These are phyloP conservation scores for Acanthamoeba royreba DNA, from an alignment of 208 protist genomes.

Conservation along the genomic window DNA sequence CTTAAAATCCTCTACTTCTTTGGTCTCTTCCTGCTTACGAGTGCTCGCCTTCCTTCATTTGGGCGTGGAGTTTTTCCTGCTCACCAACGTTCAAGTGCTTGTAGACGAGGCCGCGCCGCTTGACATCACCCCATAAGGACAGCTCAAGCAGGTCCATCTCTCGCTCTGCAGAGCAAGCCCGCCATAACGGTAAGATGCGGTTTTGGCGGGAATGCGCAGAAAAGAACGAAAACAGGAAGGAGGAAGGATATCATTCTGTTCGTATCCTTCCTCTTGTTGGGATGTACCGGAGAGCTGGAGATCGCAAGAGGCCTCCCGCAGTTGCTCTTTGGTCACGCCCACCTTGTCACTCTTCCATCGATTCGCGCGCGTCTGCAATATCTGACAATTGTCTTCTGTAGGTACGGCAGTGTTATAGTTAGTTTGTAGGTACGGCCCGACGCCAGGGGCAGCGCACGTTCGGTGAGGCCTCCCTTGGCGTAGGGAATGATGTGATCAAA, in stretches of 20 bases:
- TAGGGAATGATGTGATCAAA: conserved; percentile 28
- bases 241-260: too few species aligned
- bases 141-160: not conserved
- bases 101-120: not conserved
- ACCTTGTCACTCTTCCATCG: not conserved
- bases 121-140: not conserved
- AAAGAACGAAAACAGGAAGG: too few species aligned
- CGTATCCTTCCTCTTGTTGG: too few species aligned
- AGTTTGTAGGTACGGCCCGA: too few species aligned
- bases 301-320: not conserved
- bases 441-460: not conserved
- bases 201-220: too few species aligned
- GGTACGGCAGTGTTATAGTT: not conserved
- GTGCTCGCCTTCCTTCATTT: not conserved
- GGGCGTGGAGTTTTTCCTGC: not conserved
- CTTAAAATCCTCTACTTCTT: not conserved
- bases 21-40: not conserved
- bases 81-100: not conserved
- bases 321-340: not conserved
- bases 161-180: too few species aligned
- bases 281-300: not conserved
- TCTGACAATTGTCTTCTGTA: not conserved
- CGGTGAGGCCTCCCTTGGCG: not conserved
- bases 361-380: not conserved
- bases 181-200: too few species aligned